phyloP scores from a whole-genome alignment of 2,329 filamentous ascomycete species.

The Aaosphaeria pasadenensis region DNA sequence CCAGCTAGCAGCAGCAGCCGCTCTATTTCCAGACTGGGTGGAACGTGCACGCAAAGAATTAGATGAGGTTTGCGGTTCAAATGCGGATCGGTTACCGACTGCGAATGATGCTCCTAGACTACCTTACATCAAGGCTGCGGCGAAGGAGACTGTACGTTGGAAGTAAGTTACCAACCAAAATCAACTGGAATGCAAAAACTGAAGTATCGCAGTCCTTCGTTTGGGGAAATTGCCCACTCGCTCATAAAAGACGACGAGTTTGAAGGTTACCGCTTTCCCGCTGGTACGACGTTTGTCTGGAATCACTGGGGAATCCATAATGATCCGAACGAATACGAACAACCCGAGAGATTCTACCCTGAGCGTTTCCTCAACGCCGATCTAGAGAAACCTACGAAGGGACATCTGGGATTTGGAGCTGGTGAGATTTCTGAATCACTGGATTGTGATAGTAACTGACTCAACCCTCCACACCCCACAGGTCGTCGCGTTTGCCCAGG shows the following conservation, averaged over 20 bases:
- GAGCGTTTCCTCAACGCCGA: conserved; percentile 18
- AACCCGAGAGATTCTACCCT: conserved; percentile 15
- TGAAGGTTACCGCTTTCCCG: conserved; percentile 15
- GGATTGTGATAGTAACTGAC: no score
- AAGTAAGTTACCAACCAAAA: no score
- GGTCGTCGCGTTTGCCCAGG: no score
- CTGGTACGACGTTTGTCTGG: conserved; percentile 9
- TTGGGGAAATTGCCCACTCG: conserved; percentile 17
- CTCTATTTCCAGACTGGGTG: conserved; percentile 16
- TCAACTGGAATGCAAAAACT: no score
- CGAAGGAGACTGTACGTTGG: conserved; percentile 19
- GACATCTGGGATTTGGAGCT: conserved; percentile 25
- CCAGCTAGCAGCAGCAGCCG: conserved; percentile 19
- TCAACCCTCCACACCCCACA: no score
- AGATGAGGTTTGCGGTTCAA: conserved; percentile 4
- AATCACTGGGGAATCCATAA: conserved; percentile 14
- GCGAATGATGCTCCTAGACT: conserved; percentile 9
- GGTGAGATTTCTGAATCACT: conserved; percentile 2
- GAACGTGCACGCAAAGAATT: conserved; percentile 11
- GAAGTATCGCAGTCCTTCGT: conserved; percentile 3
- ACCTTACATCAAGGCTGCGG: conserved; percentile 12
- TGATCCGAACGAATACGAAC: not conserved
- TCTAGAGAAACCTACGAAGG: conserved; percentile 17
- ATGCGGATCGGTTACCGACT: conserved; percentile 11
- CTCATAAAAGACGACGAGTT: conserved; percentile 17